Percentiles rank a stretch among this genome's conserved stretches.
phyloP scores from a whole-genome alignment of 345 rosid genomes.

The Mangifera indica region DNA sequence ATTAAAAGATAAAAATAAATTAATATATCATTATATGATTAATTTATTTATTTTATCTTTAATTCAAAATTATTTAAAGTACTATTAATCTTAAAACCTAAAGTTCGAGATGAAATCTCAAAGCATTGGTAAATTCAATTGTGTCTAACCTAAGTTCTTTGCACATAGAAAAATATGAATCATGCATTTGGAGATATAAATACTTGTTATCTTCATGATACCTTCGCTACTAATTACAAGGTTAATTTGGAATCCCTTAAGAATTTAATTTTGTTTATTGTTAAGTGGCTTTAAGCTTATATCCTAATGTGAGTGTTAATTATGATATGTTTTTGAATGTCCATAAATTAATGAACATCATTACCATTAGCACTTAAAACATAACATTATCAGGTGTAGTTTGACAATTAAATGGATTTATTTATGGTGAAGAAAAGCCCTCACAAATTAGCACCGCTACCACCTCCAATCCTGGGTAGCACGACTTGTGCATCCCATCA shows the following conservation, averaged over 20 bases:
- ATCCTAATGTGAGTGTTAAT: too few relatives aligned
- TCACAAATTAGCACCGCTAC: neutral
- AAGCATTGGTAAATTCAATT: neutral
- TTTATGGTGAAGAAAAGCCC: constrained; percentile 12
- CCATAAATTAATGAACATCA: too few relatives aligned
- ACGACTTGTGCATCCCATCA: too few relatives aligned
- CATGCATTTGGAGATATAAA: neutral
- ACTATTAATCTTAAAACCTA: too few relatives aligned
- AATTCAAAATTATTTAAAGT: too few relatives aligned
- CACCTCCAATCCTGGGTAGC: too few relatives aligned
- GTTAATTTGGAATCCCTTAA: neutral
- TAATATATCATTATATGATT: too few relatives aligned
- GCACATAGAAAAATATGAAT: neutral
- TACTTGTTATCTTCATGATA: neutral
- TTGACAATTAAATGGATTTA: neutral
- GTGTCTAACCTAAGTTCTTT: constrained; percentile 2
- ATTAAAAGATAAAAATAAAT: too few relatives aligned
- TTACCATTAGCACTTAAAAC: too few relatives aligned
- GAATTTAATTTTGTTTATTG: constrained; percentile 8
- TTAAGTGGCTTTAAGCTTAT: constrained; percentile 2
- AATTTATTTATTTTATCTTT: too few relatives aligned
- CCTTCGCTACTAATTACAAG: neutral
- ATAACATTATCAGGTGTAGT: too few relatives aligned
- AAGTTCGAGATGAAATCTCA: neutral
- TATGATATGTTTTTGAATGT: too few relatives aligned